Evolutionary conservation across 148 eudicot genomes (phyloP).

Genomic region (Vaccinium macrocarpon): DNA sequence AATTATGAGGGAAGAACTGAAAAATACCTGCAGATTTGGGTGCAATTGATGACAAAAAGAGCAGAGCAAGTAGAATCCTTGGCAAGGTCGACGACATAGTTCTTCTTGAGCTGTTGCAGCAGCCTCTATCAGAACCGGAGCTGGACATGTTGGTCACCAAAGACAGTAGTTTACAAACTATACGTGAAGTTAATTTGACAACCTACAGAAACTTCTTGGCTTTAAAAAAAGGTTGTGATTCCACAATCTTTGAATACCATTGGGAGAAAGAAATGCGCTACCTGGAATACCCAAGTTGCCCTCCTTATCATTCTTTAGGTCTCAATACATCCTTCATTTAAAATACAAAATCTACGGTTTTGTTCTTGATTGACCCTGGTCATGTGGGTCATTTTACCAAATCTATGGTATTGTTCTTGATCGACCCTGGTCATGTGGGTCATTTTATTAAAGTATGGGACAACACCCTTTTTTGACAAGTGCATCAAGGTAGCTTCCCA

Average conservation of each 20-base stretch:
- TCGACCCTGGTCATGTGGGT: background rate
- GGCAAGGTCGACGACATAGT: conserved; percentile 14
- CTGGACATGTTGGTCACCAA: background rate
- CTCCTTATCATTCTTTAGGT: background rate
- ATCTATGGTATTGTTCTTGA: background rate
- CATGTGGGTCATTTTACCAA: background rate
- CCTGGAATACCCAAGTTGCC: background rate
- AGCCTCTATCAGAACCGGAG: background rate
- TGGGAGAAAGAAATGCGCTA: background rate
- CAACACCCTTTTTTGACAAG: background rate
- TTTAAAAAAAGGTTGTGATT: conserved; percentile 5
- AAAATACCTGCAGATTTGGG: conserved; percentile 30
- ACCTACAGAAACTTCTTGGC: background rate
- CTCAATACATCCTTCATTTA: background rate
- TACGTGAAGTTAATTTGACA: background rate
- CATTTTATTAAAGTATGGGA: background rate
- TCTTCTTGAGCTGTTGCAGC: conserved; percentile 15
- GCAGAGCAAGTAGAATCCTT: conserved; percentile 26
- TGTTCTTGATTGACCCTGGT: background rate
- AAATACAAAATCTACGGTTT: no score
- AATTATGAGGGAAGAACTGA: background rate
- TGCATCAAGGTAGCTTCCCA: conserved; percentile 5
- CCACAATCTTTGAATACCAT: background rate
- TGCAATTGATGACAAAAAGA: conserved; percentile 25
- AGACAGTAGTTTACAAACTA: background rate